phyloP scores from a whole-genome alignment of 768 basidiomycete species.

The Suillus discolor region DNA sequence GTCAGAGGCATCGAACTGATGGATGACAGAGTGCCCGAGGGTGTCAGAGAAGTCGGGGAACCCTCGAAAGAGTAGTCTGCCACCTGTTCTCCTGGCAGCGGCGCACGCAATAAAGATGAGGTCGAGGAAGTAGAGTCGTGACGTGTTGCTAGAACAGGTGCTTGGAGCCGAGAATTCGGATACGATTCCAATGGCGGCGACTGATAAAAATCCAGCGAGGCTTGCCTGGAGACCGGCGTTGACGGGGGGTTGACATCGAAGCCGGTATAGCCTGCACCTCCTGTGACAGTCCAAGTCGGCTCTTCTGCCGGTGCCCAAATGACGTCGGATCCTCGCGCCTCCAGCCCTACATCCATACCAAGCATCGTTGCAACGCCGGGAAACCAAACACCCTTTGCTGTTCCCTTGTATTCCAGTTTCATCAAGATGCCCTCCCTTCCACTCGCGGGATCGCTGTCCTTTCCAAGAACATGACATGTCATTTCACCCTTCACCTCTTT shows the following conservation, averaged over 20 bases:
- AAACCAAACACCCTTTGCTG: slow-evolving; percentile 79
- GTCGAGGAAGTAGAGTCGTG: slow-evolving; percentile 45
- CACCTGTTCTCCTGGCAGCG: slow-evolving; percentile 64
- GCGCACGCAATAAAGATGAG: slow-evolving; percentile 72
- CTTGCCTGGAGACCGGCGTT: slow-evolving; percentile 44
- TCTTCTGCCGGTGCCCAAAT: slow-evolving; percentile 60
- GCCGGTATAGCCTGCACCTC: slow-evolving; percentile 71
- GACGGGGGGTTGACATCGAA: slow-evolving; percentile 56
- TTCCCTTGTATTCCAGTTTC: slow-evolving; percentile 69
- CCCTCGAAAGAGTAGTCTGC: slow-evolving; percentile 79
- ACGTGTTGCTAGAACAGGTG: slow-evolving; percentile 33
- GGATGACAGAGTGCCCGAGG: slow-evolving; percentile 43
- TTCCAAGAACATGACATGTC: slow-evolving; percentile 60
- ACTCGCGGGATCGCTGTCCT: slow-evolving; percentile 38
- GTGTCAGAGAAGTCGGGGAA: slow-evolving; percentile 54
- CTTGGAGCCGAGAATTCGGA: slow-evolving; percentile 22
- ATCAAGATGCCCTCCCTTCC: slow-evolving; percentile 58
- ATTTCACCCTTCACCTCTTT: slow-evolving; percentile 69
- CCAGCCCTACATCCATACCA: slow-evolving; percentile 74
- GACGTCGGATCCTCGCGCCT: slow-evolving; percentile 68
- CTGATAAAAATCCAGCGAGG: slow-evolving; percentile 49
- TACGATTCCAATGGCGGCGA: slow-evolving; percentile 19
- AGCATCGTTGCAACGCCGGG: slow-evolving; percentile 82
- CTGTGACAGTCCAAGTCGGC: slow-evolving; percentile 61
- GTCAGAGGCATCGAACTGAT: slow-evolving; percentile 36